Evolutionary conservation across 495 filamentous ascomycete species (phyloP), one percentile per base, ranked within the genome.

Genomic region (Sporormia fimetaria): DNA sequence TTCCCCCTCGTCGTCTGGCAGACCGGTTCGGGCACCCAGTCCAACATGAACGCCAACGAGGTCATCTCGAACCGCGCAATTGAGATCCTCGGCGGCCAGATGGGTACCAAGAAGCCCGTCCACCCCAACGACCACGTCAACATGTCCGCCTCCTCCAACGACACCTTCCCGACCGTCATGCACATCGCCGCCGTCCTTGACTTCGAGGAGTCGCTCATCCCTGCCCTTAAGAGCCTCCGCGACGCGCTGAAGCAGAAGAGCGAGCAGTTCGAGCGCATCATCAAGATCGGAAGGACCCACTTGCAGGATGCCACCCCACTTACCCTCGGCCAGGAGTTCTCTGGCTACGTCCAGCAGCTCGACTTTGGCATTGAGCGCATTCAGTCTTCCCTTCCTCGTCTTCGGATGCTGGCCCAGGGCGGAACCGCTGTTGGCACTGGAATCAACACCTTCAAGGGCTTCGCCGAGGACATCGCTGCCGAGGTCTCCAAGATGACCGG

Each of bases 41-140:
- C 87, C 59, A 98, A 98, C 76, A 98, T 98, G 90, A 98, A 98
- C 71, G 87, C 90, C 60, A 98, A 98, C 66, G 90, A 98, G 67
- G 90, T 98, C 62, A 98, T 98, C 66, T 94, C 88, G 44, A 98
- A 98, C 74, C 85, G 90, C 44, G 90, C 90, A 28, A 98, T 98
- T 63, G 92, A 98, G 69, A 90, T 98, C 42, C 71, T 98, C 11
- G 90, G 90, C 42, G 90, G 90, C 49, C 75, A 69, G 49, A 94
- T 87, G 80, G 90, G 90, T 40, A 75, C 70, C 65, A 98, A 98
- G 76, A 93, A 90, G 70, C 90, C 90, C 21, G 90, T 98, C 26
- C 90, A 98, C 68, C 90, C 90, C 43, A 98, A 98, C 64, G 90
- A 98, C 67, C 90, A 98, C 63, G 90, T 98, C 61, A 98, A 98